phyloP scores from a whole-genome alignment of 306 rosid species.

The Dalbergia oliveri region DNA sequence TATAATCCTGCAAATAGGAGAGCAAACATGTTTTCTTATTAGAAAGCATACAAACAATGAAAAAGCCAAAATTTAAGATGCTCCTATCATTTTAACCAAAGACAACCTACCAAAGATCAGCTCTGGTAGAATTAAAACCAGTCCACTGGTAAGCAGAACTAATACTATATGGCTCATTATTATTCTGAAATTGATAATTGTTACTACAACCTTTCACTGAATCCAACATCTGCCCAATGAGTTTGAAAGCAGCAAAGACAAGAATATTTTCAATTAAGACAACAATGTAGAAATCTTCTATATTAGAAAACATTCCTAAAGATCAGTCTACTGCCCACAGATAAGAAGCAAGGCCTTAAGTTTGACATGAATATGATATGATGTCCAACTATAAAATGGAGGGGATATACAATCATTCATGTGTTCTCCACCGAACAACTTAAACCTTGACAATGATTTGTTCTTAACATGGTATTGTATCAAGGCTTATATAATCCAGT shows the following conservation, averaged over 20 bases:
- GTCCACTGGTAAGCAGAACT: neutral
- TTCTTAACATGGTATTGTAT: neutral
- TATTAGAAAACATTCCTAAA: neutral
- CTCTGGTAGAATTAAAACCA: neutral
- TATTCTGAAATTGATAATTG: slow-evolving; percentile 19
- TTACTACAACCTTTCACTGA: slow-evolving; percentile 11
- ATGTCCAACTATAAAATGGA: neutral
- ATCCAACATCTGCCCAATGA: slow-evolving; percentile 8
- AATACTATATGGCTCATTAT: neutral
- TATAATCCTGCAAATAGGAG: slow-evolving; percentile 39
- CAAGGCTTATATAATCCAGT: neutral
- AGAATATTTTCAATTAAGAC: neutral
- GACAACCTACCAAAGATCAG: slow-evolving; percentile 6
- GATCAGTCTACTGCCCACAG: slow-evolving; percentile 9
- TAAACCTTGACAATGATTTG: neutral
- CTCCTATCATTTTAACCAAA: slow-evolving; percentile 9
- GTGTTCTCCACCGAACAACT: neutral
- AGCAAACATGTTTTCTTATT: neutral
- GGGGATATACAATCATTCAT: neutral
- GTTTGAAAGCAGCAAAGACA: neutral
- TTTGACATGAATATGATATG: neutral
- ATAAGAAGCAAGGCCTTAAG: neutral
- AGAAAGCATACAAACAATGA: slow-evolving; percentile 19
- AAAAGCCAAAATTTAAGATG: slow-evolving; percentile 7
- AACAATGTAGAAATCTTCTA: slow-evolving; percentile 3